A percentile compares a stretch with the other conserved stretches of the same genome.
phyloP scores from a whole-genome alignment of 78 protist genomes.

The Dictyostelium discoideum region DNA sequence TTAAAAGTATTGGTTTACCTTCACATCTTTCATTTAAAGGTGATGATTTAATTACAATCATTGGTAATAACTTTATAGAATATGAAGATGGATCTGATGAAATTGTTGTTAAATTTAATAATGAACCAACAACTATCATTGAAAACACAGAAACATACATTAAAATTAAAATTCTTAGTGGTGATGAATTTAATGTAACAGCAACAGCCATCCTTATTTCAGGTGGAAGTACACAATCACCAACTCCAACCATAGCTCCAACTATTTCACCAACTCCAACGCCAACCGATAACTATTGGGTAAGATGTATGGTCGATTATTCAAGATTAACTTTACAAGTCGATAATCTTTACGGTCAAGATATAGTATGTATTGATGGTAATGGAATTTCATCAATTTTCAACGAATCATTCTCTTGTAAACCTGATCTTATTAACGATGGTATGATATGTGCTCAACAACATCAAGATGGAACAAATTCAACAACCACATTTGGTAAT shows the following conservation, averaged over 20 bases:
- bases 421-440: no score
- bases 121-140: neutral
- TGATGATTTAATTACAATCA: neutral
- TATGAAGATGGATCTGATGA: neutral
- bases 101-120: neutral
- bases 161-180: neutral
- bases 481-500: no score
- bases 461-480: no score
- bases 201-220: neutral
- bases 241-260: neutral
- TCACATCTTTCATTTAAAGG: neutral
- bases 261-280: no score
- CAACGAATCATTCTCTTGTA: no score
- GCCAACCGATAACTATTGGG: no score
- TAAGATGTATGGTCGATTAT: no score
- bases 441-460: no score
- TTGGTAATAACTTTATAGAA: constrained; percentile 25
- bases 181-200: neutral
- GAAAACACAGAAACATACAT: neutral
- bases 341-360: no score
- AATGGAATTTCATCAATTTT: no score
- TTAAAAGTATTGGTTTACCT: neutral
- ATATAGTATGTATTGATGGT: no score
- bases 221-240: neutral
- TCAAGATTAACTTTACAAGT: no score